Evolutionary conservation across 2,329 filamentous ascomycete genomes (phyloP).

Genomic region (Aspergillus japonicus): DNA sequence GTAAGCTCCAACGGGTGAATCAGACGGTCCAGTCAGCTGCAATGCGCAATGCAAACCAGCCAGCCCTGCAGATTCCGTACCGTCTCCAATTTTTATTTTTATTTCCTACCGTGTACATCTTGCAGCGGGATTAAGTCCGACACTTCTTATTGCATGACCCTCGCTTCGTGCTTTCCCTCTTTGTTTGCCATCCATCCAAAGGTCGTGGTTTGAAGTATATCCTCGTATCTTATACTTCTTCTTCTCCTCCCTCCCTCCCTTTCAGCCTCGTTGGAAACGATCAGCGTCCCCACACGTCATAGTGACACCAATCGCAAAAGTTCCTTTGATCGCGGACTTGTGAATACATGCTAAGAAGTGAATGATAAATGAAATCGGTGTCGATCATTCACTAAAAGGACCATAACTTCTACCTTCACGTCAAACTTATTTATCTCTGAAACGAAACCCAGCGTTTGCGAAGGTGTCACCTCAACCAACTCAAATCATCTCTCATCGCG

Average conservation of each 20-base stretch:
- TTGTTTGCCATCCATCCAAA: background rate
- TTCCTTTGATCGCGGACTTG: background rate
- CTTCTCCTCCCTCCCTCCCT: conserved; percentile 54
- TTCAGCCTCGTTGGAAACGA: conserved; percentile 30
- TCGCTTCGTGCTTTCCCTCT: background rate
- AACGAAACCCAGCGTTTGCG: background rate
- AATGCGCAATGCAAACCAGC: background rate
- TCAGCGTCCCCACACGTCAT: conserved; percentile 1
- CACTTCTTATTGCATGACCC: background rate
- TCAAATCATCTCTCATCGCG: too few species aligned
- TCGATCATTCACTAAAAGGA: too few species aligned
- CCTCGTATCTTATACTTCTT: background rate
- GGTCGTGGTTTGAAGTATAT: background rate
- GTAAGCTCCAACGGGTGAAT: background rate
- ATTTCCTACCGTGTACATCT: background rate
- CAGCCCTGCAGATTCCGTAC: background rate
- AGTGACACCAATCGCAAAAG: conserved; percentile 2
- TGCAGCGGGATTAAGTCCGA: background rate
- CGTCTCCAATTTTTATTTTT: background rate
- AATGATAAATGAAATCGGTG: too few species aligned
- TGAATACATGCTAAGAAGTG: too few species aligned
- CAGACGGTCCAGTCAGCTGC: background rate
- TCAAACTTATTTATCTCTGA: background rate
- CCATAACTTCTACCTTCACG: too few species aligned
- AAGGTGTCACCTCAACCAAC: too few species aligned